Conservation (phyloP, 2,329 filamentous ascomycete genomes). For the Phialophora expanda region DNA sequence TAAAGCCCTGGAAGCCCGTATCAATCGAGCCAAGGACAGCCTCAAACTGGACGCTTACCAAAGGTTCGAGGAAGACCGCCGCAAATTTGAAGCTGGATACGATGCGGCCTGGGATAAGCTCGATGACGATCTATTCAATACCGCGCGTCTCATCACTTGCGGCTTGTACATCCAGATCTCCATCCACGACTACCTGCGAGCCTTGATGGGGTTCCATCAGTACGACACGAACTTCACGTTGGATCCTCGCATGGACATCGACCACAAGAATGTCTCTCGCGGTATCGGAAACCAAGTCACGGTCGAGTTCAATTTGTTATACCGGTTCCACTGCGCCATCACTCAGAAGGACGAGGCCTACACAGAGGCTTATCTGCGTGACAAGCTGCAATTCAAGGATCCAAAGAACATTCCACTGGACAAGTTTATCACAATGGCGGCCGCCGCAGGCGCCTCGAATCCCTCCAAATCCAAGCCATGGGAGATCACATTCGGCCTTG, state of each 20-base stretch:
- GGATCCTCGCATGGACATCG: conserved; percentile 6
- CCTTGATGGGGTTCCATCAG: conserved; percentile 7
- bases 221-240: conserved; percentile 1
- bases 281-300: conserved; percentile 8
- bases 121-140: conserved; percentile 9
- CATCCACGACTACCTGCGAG: conserved; percentile 4
- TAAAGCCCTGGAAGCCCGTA: not conserved
- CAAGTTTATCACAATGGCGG: not conserved
- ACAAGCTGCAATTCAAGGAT: not conserved
- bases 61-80: not conserved
- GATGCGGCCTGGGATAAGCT: conserved; percentile 5
- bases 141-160: not conserved
- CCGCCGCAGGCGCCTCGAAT: not conserved
- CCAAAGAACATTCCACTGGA: conserved; percentile 1
- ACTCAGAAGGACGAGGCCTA: conserved; percentile 5
- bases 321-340: conserved; percentile 5
- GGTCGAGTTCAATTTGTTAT: conserved; percentile 1
- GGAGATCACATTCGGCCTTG: conserved; percentile 4
- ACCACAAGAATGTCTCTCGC: not conserved
- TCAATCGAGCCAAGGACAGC: not conserved
- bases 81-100: not conserved
- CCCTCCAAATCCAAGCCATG: not conserved
- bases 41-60: not conserved
- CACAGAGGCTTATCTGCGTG: not conserved
- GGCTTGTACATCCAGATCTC: conserved; percentile 4